Conservation (phyloP, 257 asterid genomes). For the Solanum tarapatanum region DNA sequence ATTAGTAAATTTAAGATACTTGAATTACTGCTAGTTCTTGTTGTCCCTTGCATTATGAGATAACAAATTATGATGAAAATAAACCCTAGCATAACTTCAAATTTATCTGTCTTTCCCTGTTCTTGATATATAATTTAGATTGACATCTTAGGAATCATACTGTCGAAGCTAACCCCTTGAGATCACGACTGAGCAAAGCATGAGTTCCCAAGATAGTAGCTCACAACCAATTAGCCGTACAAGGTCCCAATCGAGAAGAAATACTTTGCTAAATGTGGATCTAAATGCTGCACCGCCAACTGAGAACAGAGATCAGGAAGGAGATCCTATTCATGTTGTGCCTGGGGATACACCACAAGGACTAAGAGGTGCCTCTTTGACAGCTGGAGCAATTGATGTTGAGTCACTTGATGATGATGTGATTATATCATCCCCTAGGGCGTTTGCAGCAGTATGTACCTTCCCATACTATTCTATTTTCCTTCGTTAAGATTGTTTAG, state of each 20-base stretch:
- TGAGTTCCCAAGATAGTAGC: slow-evolving; percentile 17
- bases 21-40: neutral
- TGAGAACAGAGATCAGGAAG: slow-evolving; percentile 18
- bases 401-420: slow-evolving; percentile 36
- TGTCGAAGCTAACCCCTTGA: neutral
- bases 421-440: slow-evolving; percentile 29
- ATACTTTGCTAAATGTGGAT: slow-evolving; percentile 10
- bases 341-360: neutral
- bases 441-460: slow-evolving; percentile 22
- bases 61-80: neutral
- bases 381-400: slow-evolving; percentile 26
- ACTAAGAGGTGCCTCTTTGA: neutral
- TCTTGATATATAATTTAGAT: neutral
- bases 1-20: neutral
- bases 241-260: slow-evolving; percentile 11
- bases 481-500: neutral
- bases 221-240: slow-evolving; percentile 1
- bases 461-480: neutral
- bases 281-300: slow-evolving; percentile 17
- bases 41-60: neutral
- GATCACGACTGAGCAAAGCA: neutral
- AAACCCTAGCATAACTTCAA: neutral
- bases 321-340: slow-evolving; percentile 2
- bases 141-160: neutral
- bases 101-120: neutral